Conservation (phyloP, 176 grass and related monocot species). For the Bolboschoenus planiculmis region DNA sequence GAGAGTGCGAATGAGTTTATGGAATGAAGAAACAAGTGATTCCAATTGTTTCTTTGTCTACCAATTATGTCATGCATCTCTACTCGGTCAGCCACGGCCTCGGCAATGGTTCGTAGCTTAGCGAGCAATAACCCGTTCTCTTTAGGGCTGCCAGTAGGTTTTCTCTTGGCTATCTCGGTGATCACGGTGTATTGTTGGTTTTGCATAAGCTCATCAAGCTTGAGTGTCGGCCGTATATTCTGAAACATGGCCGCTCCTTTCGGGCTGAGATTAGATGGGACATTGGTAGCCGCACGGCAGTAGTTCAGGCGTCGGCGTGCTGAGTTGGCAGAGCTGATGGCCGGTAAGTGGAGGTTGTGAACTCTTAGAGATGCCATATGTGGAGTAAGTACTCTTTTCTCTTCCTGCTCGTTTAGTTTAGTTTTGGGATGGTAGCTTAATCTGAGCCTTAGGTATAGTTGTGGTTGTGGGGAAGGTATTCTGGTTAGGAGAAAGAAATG, state of each 20-base stretch:
- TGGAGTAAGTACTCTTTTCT: background rate
- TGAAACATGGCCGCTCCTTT: background rate
- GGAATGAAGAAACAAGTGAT: constrained; percentile 28
- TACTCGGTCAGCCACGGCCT: constrained; percentile 11
- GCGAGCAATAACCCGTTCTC: background rate
- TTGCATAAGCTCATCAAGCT: background rate
- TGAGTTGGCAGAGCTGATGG: background rate
- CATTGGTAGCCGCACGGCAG: background rate
- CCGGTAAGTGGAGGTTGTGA: no score
- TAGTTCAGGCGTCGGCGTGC: background rate
- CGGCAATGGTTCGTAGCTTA: background rate
- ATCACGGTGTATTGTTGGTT: constrained; percentile 13
- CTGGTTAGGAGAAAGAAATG: background rate
- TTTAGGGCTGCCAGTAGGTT: background rate
- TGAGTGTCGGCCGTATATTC: background rate
- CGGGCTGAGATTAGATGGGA: background rate
- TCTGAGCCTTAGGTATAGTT: background rate
- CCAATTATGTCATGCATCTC: constrained; percentile 42
- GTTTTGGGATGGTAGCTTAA: background rate
- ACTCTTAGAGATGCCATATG: constrained; percentile 12
- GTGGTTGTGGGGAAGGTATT: no score
- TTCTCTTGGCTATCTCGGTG: background rate
- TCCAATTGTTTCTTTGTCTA: constrained; percentile 32
- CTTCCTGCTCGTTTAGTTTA: background rate
- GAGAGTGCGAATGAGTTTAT: constrained; percentile 26